Evolutionary conservation across 164 flowering plant species (phyloP).

Genomic region (Aristolochia fimbriata): DNA sequence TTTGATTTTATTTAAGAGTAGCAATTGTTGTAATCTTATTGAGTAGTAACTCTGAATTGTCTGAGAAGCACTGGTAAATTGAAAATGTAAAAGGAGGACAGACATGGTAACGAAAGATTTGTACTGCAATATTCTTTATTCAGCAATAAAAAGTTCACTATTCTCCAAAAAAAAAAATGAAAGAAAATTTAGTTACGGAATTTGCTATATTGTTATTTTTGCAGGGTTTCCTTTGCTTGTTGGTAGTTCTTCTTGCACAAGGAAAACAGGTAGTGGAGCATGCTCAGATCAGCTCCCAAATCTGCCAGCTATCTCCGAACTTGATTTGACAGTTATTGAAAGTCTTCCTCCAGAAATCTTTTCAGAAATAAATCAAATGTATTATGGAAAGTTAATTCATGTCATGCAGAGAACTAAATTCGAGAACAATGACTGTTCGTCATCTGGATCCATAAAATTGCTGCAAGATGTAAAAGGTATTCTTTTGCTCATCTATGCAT

Average conservation of each 20-base stretch:
- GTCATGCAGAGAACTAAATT: constrained; percentile 29
- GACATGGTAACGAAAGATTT: too few species aligned
- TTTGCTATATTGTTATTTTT: not conserved
- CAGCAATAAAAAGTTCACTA: too few species aligned
- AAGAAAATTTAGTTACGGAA: not conserved
- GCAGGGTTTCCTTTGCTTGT: constrained; percentile 1
- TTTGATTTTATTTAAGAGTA: not conserved
- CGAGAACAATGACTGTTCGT: constrained; percentile 5
- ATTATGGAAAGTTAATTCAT: constrained; percentile 47
- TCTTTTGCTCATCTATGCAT: too few species aligned
- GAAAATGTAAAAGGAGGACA: too few species aligned
- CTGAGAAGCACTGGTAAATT: too few species aligned
- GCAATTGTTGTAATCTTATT: too few species aligned
- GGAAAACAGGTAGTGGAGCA: constrained; percentile 18
- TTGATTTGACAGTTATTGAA: constrained; percentile 67
- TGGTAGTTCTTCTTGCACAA: constrained; percentile 15
- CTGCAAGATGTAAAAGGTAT: constrained; percentile 22
- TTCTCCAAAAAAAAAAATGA: too few species aligned
- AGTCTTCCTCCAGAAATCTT: constrained; percentile 73
- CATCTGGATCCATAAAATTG: constrained; percentile 4
- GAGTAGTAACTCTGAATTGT: too few species aligned
- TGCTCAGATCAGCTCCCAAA: constrained; percentile 15
- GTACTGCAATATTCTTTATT: not conserved
- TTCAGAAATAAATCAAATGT: constrained; percentile 65
- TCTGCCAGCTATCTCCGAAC: constrained; percentile 50